These are phyloP conservation scores for Grosmannia serpens DNA, from an alignment of 2,329 filamentous ascomycete species.

Conservation along the genomic window DNA sequence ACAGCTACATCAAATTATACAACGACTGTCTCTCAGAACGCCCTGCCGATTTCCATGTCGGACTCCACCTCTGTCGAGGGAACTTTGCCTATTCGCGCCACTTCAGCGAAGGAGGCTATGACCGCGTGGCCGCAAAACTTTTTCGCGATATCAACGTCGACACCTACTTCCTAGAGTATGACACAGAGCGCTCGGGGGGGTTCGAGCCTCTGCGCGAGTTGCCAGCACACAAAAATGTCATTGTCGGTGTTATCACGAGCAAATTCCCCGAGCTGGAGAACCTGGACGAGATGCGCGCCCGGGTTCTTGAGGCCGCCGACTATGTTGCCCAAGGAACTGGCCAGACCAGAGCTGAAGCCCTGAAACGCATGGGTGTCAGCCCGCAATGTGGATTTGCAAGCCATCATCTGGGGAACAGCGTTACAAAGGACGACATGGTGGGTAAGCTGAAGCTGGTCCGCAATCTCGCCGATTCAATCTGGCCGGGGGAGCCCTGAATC, in stretches of 20 bases:
- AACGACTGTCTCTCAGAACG: constrained; percentile 54
- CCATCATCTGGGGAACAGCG: constrained; percentile 54
- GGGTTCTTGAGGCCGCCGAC: constrained; percentile 46
- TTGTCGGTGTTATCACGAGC: constrained; percentile 41
- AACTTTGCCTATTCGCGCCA: constrained; percentile 53
- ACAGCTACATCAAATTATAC: constrained; percentile 61
- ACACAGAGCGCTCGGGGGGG: constrained; percentile 43
- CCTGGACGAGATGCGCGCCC: constrained; percentile 38
- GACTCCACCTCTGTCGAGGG: constrained; percentile 54
- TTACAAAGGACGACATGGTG: constrained; percentile 58
- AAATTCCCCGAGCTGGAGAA: constrained; percentile 22
- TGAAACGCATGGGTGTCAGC: constrained; percentile 54
- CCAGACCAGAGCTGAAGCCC: constrained; percentile 48
- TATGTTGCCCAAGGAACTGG: constrained; percentile 55
- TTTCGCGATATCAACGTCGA: constrained; percentile 48
- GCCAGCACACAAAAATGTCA: constrained; percentile 49
- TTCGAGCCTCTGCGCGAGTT: constrained; percentile 51
- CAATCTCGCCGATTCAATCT: constrained; percentile 54
- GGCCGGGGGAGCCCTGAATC: constrained; percentile 27
- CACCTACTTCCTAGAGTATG: constrained; percentile 36
- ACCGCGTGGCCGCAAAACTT: constrained; percentile 48
- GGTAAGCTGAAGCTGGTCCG: constrained; percentile 58
- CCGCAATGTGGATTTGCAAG: constrained; percentile 63
- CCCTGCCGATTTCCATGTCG: constrained; percentile 56
- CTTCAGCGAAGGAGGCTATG: constrained; percentile 53